phyloP scores from a whole-genome alignment of 2,329 filamentous ascomycete species.

The Sphaerulina populicola region DNA sequence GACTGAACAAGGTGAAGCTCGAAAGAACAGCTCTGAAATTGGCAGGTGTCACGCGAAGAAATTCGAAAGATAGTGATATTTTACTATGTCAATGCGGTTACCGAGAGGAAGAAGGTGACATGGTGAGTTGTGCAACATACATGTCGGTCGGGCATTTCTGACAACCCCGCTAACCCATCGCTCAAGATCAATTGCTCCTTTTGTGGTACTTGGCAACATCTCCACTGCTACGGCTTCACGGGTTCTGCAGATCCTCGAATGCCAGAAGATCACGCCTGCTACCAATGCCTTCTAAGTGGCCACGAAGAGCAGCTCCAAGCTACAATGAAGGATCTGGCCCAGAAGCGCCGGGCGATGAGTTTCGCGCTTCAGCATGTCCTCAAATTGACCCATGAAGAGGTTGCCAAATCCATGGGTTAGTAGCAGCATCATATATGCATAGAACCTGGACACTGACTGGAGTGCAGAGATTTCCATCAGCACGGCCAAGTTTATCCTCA shows the following conservation, averaged over 20 bases:
- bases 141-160: not conserved
- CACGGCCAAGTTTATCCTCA: slow-evolving; percentile 14
- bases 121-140: slow-evolving; percentile 32
- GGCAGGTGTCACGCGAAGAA: slow-evolving; percentile 10
- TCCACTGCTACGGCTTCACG: slow-evolving; percentile 41
- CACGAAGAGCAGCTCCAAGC: slow-evolving; percentile 10
- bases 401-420: slow-evolving; percentile 21
- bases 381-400: slow-evolving; percentile 11
- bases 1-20: slow-evolving; percentile 10
- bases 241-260: slow-evolving; percentile 34
- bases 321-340: slow-evolving; percentile 19
- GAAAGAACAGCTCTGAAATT: slow-evolving; percentile 14
- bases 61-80: slow-evolving; percentile 13
- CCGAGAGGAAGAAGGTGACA: slow-evolving; percentile 34
- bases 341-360: slow-evolving; percentile 24
- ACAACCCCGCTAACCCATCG: not conserved
- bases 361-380: slow-evolving; percentile 20
- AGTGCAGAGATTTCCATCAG: slow-evolving; percentile 13
- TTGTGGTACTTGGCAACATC: slow-evolving; percentile 41
- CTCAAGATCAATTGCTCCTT: slow-evolving; percentile 39
- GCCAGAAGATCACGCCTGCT: slow-evolving; percentile 40
- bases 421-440: not conserved
- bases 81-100: slow-evolving; percentile 39
- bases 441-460: slow-evolving; percentile 5
- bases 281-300: slow-evolving; percentile 36